These are phyloP conservation scores for Dactylellina sp. DNA, from an alignment of 2,329 filamentous ascomycete genomes.

Conservation along the genomic window DNA sequence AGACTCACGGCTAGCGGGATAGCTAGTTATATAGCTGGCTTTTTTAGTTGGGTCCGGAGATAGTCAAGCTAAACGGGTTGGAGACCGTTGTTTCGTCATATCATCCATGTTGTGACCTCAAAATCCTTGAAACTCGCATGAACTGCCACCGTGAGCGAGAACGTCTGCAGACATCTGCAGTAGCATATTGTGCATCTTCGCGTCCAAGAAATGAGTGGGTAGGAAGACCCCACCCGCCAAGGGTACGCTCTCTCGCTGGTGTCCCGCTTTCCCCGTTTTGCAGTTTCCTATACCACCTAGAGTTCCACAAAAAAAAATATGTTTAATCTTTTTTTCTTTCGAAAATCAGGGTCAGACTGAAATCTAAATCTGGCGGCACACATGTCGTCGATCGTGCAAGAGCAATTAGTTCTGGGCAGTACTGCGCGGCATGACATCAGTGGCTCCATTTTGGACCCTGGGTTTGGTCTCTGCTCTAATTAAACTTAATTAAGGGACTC, in stretches of 20 bases:
- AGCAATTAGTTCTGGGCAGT: not conserved
- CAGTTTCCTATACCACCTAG: conserved; percentile 1
- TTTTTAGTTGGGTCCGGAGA: conserved; percentile 5
- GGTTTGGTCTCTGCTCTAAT: conserved; percentile 6
- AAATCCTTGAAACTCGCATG: conserved; percentile 27
- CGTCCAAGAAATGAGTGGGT: conserved; percentile 10
- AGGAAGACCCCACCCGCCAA: conserved; percentile 2
- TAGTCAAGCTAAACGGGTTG: conserved; percentile 16
- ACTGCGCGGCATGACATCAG: conserved; percentile 55
- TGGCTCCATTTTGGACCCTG: conserved; percentile 33
- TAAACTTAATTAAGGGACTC: not conserved
- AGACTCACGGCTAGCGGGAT: not conserved
- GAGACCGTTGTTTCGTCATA: conserved; percentile 35
- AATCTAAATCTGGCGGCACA: conserved; percentile 46
- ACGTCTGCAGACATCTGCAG: too few relatives aligned
- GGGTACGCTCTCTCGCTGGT: not conserved
- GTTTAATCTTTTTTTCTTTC: not conserved
- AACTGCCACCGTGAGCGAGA: conserved; percentile 1
- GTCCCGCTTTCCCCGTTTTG: conserved; percentile 28
- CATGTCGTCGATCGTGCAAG: too few relatives aligned
- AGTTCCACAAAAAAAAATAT: not conserved
- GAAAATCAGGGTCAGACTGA: conserved; percentile 1
- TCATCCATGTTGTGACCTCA: conserved; percentile 1
- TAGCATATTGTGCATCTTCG: conserved; percentile 1
- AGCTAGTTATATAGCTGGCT: not conserved